Percentiles rank a stretch among this genome's conserved stretches.
phyloP scores from a whole-genome alignment of 257 asterid genomes.

The Solanum corneliomulleri region DNA sequence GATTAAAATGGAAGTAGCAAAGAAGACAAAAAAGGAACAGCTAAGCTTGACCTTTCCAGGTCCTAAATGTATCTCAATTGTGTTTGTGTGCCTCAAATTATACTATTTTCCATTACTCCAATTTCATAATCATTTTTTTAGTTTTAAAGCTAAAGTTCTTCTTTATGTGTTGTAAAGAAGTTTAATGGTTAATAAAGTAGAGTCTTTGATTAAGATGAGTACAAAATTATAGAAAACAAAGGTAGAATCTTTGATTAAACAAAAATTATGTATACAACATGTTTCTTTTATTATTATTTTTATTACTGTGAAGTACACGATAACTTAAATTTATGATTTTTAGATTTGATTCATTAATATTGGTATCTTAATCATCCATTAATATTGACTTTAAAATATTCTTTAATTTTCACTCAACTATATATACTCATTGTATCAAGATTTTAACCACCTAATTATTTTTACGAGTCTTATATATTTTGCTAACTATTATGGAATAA shows the following conservation, averaged over 20 bases:
- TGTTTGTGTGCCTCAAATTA: background rate
- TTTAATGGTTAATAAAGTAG: background rate
- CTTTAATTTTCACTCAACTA: background rate
- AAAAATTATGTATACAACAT: background rate
- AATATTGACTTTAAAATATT: too few relatives aligned
- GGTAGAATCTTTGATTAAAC: background rate
- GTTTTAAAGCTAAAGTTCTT: background rate
- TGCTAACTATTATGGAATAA: too few relatives aligned
- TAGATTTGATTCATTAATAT: background rate
- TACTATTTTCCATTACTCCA: background rate
- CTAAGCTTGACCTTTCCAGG: background rate
- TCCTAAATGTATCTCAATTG: background rate
- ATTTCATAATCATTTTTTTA: background rate
- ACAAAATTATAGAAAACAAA: background rate
- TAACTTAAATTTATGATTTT: too few relatives aligned
- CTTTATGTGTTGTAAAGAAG: background rate
- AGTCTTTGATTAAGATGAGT: background rate
- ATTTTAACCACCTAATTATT: too few relatives aligned
- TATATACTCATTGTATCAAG: too few relatives aligned
- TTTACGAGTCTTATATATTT: too few relatives aligned
- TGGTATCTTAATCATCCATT: fast-evolving
- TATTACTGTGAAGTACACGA: background rate
- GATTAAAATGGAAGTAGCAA: background rate
- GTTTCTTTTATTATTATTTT: background rate
- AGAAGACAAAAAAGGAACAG: background rate